Evolutionary conservation across 305 asterid genomes (phyloP).

Genomic region (Euphrasia arctica): DNA sequence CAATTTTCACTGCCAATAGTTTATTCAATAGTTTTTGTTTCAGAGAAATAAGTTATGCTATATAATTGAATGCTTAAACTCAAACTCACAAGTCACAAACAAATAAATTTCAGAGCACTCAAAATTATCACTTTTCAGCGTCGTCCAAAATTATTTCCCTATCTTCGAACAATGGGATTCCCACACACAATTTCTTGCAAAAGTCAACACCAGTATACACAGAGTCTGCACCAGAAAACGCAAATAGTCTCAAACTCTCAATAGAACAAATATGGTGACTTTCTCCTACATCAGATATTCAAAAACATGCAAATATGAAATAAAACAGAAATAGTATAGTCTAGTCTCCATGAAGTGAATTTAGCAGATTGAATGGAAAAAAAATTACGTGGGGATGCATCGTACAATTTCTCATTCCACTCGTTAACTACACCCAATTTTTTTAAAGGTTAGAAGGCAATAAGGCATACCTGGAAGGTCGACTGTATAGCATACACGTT

Average conservation of each 20-base stretch:
- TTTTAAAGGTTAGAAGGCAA: conserved; percentile 10
- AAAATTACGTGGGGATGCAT: too few relatives aligned
- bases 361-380: neutral
- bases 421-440: too few relatives aligned
- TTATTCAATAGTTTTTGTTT: too few relatives aligned
- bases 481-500: conserved; percentile 91
- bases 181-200: conserved; percentile 96
- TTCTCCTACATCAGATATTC: conserved; percentile 9
- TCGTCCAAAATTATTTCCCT: conserved; percentile 11
- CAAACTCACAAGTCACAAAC: conserved; percentile 4
- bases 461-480: conserved; percentile 78
- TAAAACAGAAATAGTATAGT: neutral
- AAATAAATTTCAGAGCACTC: conserved; percentile 7
- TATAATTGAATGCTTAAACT: too few relatives aligned
- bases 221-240: conserved; percentile 52
- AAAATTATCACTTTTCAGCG: conserved; percentile 20
- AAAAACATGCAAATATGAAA: conserved; percentile 6
- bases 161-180: conserved; percentile 39
- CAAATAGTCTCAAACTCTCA: conserved; percentile 11
- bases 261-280: neutral
- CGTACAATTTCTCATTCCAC: conserved; percentile 6
- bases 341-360: too few relatives aligned
- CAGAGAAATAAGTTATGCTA: too few relatives aligned
- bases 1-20: neutral
- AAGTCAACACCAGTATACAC: conserved; percentile 94